Evolutionary conservation across 1,284 basidiomycete species (phyloP).

Genomic region (Papiliotrema fonsecae): DNA sequence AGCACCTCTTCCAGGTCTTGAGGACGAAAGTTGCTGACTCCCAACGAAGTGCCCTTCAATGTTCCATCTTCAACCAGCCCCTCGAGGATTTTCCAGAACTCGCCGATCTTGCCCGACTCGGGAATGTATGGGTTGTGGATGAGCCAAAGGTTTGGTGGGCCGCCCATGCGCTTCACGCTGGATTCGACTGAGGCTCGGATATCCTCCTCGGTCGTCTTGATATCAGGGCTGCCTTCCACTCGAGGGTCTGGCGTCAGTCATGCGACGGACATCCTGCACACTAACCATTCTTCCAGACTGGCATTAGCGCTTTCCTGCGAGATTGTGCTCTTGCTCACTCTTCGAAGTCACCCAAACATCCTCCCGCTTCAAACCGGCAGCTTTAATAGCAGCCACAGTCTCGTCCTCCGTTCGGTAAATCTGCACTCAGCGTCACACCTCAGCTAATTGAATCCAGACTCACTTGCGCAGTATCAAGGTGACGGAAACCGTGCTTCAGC

Average conservation of each 20-base stretch:
- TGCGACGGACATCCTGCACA: not conserved
- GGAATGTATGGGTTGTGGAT: slow-evolving; percentile 30
- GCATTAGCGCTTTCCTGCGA: not conserved
- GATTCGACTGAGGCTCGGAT: slow-evolving; percentile 9
- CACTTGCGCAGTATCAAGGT: slow-evolving; percentile 21
- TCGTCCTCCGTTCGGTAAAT: slow-evolving; percentile 41
- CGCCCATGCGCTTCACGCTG: slow-evolving; percentile 14
- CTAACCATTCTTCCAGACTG: slow-evolving; percentile 4
- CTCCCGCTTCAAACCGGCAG: slow-evolving; percentile 46
- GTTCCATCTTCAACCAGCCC: slow-evolving; percentile 49
- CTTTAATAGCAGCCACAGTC: slow-evolving; percentile 45
- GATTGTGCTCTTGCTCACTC: slow-evolving; percentile 2
- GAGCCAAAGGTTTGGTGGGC: slow-evolving; percentile 23
- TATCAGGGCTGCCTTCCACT: not conserved
- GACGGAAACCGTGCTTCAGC: not conserved
- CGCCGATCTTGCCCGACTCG: slow-evolving; percentile 18
- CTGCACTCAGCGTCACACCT: not conserved
- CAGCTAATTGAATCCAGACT: not conserved
- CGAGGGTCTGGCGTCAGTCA: not conserved
- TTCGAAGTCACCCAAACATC: slow-evolving; percentile 26
- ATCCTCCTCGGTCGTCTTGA: slow-evolving; percentile 3
- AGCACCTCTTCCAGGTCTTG: slow-evolving; percentile 33
- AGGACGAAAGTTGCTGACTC: slow-evolving; percentile 40
- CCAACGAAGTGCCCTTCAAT: slow-evolving; percentile 54
- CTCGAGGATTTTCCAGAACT: slow-evolving; percentile 28